These are phyloP conservation scores for Guadua angustifolia DNA, from an alignment of 176 grass and related monocot genomes.

Conservation along the genomic window DNA sequence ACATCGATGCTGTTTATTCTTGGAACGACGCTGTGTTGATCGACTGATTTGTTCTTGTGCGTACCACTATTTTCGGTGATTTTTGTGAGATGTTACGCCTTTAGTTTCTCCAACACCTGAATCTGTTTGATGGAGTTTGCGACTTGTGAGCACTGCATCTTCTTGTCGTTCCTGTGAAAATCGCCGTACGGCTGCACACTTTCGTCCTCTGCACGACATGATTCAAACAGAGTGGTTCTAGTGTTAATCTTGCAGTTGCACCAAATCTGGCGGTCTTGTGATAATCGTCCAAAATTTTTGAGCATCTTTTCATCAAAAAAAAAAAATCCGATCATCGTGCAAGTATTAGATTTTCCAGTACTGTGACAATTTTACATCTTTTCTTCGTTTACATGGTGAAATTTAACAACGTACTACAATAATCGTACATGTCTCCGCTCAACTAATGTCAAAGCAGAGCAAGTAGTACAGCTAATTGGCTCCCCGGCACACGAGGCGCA, in stretches of 20 bases:
- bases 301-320: neutral
- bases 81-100: neutral
- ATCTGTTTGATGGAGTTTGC: neutral
- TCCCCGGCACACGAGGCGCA: constrained; percentile 62
- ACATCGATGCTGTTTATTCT: neutral
- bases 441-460: neutral
- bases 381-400: neutral
- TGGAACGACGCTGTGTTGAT: neutral
- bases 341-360: too few relatives aligned
- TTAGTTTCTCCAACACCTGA: neutral
- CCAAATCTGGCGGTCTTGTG: neutral
- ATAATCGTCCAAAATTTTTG: neutral
- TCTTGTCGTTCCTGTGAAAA: neutral
- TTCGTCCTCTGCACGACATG: neutral
- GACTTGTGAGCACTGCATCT: neutral
- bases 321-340: neutral
- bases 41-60: neutral
- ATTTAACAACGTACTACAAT: neutral
- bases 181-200: neutral
- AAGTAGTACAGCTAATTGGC: constrained; percentile 14
- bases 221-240: neutral
- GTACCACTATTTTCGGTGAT: neutral
- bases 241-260: neutral
- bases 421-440: neutral
- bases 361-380: neutral